phyloP scores from a whole-genome alignment of 2,329 filamentous ascomycete species.

The Erysiphe pulchra region DNA sequence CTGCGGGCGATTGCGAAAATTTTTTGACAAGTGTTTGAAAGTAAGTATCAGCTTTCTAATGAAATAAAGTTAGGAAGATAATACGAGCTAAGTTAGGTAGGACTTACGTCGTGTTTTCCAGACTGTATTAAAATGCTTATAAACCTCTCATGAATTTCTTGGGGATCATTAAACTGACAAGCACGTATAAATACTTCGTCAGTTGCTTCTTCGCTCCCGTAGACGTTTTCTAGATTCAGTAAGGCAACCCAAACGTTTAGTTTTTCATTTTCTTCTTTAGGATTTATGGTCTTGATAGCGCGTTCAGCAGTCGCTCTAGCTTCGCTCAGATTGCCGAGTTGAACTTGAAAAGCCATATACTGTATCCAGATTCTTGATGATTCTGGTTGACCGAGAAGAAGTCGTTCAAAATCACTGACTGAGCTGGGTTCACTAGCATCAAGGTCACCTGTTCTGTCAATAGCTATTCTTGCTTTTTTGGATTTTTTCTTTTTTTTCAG shows the following conservation, averaged over 20 bases:
- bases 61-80: conserved; percentile 6
- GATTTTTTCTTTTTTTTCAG: conserved; percentile 30
- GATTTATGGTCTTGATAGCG: conserved; percentile 73
- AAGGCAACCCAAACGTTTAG: conserved; percentile 86
- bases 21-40: conserved; percentile 78
- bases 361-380: conserved; percentile 84
- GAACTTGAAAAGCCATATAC: conserved; percentile 97
- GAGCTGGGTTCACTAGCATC: conserved; percentile 75
- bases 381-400: conserved; percentile 76
- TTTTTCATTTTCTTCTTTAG: conserved; percentile 77
- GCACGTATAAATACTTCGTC: conserved; percentile 78
- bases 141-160: conserved; percentile 70
- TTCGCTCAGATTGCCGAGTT: conserved; percentile 68
- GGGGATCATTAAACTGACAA: conserved; percentile 77
- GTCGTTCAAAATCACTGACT: conserved; percentile 74
- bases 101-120: conserved; percentile 52
- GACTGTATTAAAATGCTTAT: conserved; percentile 90
- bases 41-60: conserved; percentile 61
- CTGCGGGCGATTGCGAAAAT: conserved; percentile 48
- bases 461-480: conserved; percentile 50
- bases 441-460: conserved; percentile 79
- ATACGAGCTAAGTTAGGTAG: not conserved
- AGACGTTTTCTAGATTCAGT: conserved; percentile 81
- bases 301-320: conserved; percentile 76
- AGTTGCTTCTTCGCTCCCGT: conserved; percentile 57